Evolutionary conservation across 768 basidiomycete species (phyloP).

Genomic region (Phylloporus arenicola): DNA sequence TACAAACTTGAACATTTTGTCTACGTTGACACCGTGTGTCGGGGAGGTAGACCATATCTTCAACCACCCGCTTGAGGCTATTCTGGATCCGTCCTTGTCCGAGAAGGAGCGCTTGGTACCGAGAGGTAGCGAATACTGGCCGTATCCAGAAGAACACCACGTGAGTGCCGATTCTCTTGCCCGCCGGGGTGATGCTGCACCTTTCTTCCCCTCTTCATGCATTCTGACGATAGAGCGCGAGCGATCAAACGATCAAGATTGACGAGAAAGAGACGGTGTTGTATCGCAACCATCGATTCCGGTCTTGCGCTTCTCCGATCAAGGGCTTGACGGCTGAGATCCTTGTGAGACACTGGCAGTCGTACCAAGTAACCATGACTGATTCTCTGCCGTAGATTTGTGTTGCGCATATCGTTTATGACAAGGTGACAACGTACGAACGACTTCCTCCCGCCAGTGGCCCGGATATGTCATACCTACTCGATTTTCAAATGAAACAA

Average conservation of each 20-base stretch:
- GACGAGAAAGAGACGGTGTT: constrained; percentile 43
- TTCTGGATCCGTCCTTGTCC: constrained; percentile 55
- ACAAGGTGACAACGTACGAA: constrained; percentile 43
- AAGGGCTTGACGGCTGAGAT: constrained; percentile 85
- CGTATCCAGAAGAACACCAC: constrained; percentile 65
- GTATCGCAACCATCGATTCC: constrained; percentile 84
- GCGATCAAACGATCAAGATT: constrained; percentile 39
- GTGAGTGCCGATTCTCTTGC: constrained; percentile 38
- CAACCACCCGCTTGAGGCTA: constrained; percentile 67
- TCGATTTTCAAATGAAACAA: constrained; percentile 24
- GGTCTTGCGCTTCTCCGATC: constrained; percentile 70
- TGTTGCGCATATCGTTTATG: constrained; percentile 61
- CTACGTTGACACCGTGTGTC: constrained; percentile 47
- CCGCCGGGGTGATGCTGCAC: not conserved
- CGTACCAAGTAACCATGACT: not conserved
- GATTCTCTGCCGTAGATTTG: constrained; percentile 26
- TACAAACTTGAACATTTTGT: constrained; percentile 46
- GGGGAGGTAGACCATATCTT: constrained; percentile 79
- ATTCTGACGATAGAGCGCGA: constrained; percentile 43
- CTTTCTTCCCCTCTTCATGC: not conserved
- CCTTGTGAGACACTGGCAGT: constrained; percentile 44
- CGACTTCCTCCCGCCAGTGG: constrained; percentile 58
- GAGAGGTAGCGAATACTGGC: constrained; percentile 69
- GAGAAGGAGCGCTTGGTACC: constrained; percentile 44
- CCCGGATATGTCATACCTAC: constrained; percentile 23